These are phyloP conservation scores for Bretziella fagacearum DNA, from an alignment of 2,329 filamentous ascomycete species.

Conservation along the genomic window DNA sequence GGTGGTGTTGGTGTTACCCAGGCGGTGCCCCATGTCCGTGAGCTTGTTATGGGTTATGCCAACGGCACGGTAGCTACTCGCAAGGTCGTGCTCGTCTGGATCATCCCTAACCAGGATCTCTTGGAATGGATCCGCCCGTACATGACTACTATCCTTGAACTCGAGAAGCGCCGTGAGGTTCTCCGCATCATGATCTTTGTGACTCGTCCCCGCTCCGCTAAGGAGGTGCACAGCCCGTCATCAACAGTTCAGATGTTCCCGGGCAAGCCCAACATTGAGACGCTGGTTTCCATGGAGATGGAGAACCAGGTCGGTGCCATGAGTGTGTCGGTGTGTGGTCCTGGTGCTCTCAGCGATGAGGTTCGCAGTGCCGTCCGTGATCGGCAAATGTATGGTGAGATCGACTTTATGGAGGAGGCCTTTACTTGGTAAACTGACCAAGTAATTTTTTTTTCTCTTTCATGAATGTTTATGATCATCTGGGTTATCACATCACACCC, in stretches of 20 bases:
- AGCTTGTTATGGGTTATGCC: slow-evolving; percentile 51
- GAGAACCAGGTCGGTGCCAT: slow-evolving; percentile 57
- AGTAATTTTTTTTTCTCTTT: not conserved
- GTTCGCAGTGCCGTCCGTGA: slow-evolving; percentile 50
- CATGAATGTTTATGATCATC: not conserved
- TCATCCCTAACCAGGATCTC: slow-evolving; percentile 62
- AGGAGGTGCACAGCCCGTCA: slow-evolving; percentile 64
- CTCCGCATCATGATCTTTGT: slow-evolving; percentile 66
- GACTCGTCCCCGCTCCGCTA: slow-evolving; percentile 54
- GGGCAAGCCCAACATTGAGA: slow-evolving; percentile 57
- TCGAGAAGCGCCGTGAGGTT: slow-evolving; percentile 57
- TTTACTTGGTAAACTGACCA: slow-evolving; percentile 39
- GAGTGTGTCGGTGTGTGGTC: slow-evolving; percentile 59
- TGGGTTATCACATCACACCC: not conserved
- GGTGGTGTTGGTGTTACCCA: slow-evolving; percentile 71
- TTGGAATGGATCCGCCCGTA: slow-evolving; percentile 69
- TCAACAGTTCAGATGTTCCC: slow-evolving; percentile 74
- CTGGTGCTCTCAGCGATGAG: slow-evolving; percentile 57
- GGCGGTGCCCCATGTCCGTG: slow-evolving; percentile 56
- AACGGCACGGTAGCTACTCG: slow-evolving; percentile 54
- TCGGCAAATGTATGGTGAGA: slow-evolving; percentile 45
- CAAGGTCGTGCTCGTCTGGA: slow-evolving; percentile 61
- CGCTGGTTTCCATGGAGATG: slow-evolving; percentile 55
- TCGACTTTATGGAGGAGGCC: slow-evolving; percentile 67
- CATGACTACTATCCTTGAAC: slow-evolving; percentile 65